phyloP scores from a whole-genome alignment of 805 yeast genomes.

The Metschnikowia noctiluminum region DNA sequence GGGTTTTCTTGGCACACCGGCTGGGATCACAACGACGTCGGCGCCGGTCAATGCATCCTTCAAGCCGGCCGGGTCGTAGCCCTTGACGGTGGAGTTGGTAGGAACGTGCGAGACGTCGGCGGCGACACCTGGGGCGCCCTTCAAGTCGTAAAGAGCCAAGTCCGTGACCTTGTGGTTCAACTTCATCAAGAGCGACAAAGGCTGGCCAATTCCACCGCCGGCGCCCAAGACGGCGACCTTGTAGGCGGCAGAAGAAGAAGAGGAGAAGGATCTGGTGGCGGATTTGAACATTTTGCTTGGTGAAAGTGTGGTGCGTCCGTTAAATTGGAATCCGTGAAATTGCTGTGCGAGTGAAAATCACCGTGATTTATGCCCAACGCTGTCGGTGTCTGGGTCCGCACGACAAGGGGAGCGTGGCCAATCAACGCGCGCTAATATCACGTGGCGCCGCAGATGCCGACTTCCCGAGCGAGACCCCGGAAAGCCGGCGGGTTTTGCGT shows the following conservation, averaged over 20 bases:
- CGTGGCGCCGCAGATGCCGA: no score
- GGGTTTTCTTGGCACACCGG: constrained; percentile 98
- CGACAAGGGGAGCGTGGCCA: neutral
- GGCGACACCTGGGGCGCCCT: constrained; percentile 95
- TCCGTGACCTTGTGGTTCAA: constrained; percentile 84
- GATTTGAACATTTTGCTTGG: constrained; percentile 45
- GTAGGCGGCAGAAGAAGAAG: constrained; percentile 64
- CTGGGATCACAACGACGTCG: constrained; percentile 89
- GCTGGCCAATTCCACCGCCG: constrained; percentile 90
- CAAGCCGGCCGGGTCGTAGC: constrained; percentile 80
- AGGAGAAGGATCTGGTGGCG: constrained; percentile 63
- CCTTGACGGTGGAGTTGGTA: constrained; percentile 84
- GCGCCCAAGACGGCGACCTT: constrained; percentile 78
- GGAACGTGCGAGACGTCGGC: constrained; percentile 94
- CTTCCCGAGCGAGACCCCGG: no score
- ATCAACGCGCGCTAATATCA: neutral
- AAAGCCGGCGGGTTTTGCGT: neutral
- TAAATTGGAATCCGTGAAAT: neutral
- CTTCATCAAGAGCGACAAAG: constrained; percentile 65
- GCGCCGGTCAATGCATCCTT: constrained; percentile 70
- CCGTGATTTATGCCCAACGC: no score
- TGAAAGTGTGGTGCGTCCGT: neutral
- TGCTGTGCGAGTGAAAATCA: no score
- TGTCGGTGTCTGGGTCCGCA: no score
- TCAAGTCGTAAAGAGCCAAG: constrained; percentile 81